These are phyloP conservation scores for Kuraishia floccosa DNA, from an alignment of 805 yeast genomes.

Conservation along the genomic window DNA sequence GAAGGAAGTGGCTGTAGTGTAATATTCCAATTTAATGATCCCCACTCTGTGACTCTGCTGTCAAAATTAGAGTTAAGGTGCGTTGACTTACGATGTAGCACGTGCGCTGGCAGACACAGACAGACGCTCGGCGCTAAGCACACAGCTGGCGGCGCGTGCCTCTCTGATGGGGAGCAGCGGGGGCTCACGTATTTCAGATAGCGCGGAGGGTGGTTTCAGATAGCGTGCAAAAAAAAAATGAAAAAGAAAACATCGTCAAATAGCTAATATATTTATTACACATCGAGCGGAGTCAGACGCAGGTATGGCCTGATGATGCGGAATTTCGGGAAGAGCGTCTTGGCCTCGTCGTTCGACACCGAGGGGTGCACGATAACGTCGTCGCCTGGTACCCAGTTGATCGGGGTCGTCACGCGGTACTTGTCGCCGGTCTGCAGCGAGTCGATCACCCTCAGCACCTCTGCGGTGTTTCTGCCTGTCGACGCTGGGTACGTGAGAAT, in stretches of 20 bases:
- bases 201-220: too few species aligned
- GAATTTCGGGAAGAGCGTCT: constrained; percentile 49
- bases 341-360: constrained; percentile 49
- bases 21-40: too few species aligned
- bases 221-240: background rate
- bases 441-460: constrained; percentile 58
- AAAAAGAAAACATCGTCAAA: background rate
- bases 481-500: constrained; percentile 63
- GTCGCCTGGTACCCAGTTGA: constrained; percentile 60
- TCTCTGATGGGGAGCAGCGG: too few species aligned
- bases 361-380: constrained; percentile 66
- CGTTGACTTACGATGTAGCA: too few species aligned
- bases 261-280: constrained; percentile 2
- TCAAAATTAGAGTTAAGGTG: too few species aligned
- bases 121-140: too few species aligned
- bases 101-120: too few species aligned
- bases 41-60: too few species aligned
- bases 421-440: constrained; percentile 56
- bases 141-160: too few species aligned
- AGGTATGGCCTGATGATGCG: constrained; percentile 51
- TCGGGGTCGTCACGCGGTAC: constrained; percentile 56
- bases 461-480: constrained; percentile 69
- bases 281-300: constrained; percentile 35
- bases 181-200: too few species aligned
- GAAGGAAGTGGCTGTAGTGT: too few species aligned